Percentiles rank a stretch among this genome's conserved stretches.
phyloP scores from a whole-genome alignment of 2,329 filamentous ascomycete species.

The Hypoxylon sp. region DNA sequence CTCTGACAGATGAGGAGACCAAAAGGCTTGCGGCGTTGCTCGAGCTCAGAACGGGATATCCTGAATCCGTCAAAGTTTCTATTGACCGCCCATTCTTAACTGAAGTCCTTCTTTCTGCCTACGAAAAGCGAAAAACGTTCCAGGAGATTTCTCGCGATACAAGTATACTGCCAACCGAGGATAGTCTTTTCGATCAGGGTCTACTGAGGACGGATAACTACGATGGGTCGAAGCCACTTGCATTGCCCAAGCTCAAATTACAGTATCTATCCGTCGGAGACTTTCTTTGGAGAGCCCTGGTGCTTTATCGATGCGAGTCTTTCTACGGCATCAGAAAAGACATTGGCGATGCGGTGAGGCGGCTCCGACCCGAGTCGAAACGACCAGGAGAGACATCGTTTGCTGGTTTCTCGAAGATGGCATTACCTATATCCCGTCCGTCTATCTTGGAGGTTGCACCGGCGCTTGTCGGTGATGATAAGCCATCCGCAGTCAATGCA shows the following conservation, averaged over 20 bases:
- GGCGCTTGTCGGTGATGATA: conserved; percentile 81
- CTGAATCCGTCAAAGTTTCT: conserved; percentile 70
- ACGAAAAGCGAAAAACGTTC: conserved; percentile 82
- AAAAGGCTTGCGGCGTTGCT: conserved; percentile 72
- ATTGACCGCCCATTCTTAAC: conserved; percentile 70
- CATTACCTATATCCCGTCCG: conserved; percentile 83
- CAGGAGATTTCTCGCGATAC: conserved; percentile 78
- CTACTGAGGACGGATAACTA: conserved; percentile 86
- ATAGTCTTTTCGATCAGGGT: conserved; percentile 78
- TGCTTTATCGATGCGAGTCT: conserved; percentile 87
- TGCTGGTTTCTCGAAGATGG: conserved; percentile 89
- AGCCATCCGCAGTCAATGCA: conserved; percentile 84
- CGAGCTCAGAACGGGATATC: conserved; percentile 84
- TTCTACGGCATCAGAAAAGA: conserved; percentile 95
- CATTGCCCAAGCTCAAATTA: conserved; percentile 92
- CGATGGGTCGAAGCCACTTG: conserved; percentile 84
- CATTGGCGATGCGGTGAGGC: conserved; percentile 81
- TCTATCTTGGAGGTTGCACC: conserved; percentile 87
- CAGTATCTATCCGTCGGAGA: conserved; percentile 96
- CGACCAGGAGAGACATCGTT: conserved; percentile 76
- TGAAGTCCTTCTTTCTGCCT: conserved; percentile 77
- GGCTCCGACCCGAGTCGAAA: conserved; percentile 74
- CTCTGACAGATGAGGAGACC: conserved; percentile 79
- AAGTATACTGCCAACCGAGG: conserved; percentile 84
- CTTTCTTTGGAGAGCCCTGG: conserved; percentile 94